Evolutionary conservation across 169 alveolate species (phyloP).

Genomic region (Cyclospora cayetanensis): DNA sequence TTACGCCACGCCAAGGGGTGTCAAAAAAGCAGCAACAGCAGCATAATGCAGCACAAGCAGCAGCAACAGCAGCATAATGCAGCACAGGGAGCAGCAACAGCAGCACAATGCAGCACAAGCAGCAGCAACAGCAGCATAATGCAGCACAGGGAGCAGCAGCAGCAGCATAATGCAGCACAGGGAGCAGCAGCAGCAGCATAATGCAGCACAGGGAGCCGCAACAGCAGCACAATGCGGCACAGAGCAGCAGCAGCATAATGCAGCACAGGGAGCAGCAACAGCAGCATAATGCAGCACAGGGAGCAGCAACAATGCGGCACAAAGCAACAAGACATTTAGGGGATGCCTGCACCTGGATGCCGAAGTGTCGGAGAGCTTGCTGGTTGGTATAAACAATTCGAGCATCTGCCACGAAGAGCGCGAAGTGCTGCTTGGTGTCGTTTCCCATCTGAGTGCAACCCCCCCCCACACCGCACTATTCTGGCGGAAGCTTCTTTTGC

Average conservation of each 20-base stretch:
- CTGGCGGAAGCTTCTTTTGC: too few species aligned
- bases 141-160: background rate
- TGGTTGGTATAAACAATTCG: background rate
- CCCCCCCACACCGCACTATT: too few species aligned
- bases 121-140: slow-evolving; percentile 6
- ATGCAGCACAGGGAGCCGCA: background rate
- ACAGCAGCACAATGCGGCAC: background rate
- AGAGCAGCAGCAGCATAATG: slow-evolving; percentile 2
- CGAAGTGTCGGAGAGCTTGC: slow-evolving; percentile 7
- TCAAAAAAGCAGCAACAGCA: background rate
- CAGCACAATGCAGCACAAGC: background rate
- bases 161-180: too few species aligned
- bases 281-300: slow-evolving; percentile 14
- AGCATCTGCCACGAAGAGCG: background rate
- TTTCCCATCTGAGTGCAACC: background rate
- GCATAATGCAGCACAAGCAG: background rate
- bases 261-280: background rate
- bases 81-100: background rate
- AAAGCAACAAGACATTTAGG: background rate
- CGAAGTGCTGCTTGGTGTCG: background rate
- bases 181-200: background rate
- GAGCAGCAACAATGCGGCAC: background rate
- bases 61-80: background rate
- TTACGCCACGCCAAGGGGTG: too few species aligned
- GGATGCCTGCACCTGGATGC: background rate